Conservation (phyloP, 23 red algal genomes). For the Agarophyton chilense region DNA sequence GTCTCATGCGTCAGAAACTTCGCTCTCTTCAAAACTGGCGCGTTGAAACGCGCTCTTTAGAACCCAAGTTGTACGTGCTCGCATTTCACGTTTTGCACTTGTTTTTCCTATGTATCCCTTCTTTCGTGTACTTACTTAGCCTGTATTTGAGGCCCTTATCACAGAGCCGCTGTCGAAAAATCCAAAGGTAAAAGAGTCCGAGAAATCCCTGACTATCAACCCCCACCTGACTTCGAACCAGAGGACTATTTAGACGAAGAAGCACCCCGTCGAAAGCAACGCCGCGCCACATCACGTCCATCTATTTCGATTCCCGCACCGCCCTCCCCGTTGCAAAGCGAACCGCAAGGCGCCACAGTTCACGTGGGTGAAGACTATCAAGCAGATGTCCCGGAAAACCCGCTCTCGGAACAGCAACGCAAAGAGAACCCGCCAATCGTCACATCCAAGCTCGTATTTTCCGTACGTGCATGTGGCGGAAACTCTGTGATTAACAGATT, state of each 20-base stretch:
- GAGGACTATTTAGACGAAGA: not conserved
- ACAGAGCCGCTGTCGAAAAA: conserved; percentile 7
- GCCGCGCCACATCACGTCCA: conserved; percentile 27
- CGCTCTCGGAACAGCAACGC: conserved; percentile 16
- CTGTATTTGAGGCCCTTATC: not conserved
- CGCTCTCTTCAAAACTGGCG: conserved; percentile 20
- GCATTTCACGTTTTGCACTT: too few relatives aligned
- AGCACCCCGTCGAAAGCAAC: conserved; percentile 44
- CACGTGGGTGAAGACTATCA: conserved; percentile 52
- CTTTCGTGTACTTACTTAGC: not conserved
- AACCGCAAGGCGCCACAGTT: not conserved
- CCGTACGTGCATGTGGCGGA: conserved; percentile 23
- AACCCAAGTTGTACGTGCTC: not conserved
- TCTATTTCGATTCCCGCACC: conserved; percentile 9
- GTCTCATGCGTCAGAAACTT: conserved; percentile 28
- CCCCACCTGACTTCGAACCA: not conserved
- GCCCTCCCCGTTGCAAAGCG: not conserved
- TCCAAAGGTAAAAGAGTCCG: not conserved
- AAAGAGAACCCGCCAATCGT: conserved; percentile 20
- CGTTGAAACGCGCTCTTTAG: conserved; percentile 14
- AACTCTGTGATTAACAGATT: conserved; percentile 23
- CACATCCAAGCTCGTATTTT: conserved; percentile 43
- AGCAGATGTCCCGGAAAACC: conserved; percentile 39
- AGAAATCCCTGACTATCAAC: not conserved
- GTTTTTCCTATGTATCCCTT: not conserved